Evolutionary conservation across 2,329 filamentous ascomycete genomes (phyloP).

Genomic region (Aureobasidium sp.): DNA sequence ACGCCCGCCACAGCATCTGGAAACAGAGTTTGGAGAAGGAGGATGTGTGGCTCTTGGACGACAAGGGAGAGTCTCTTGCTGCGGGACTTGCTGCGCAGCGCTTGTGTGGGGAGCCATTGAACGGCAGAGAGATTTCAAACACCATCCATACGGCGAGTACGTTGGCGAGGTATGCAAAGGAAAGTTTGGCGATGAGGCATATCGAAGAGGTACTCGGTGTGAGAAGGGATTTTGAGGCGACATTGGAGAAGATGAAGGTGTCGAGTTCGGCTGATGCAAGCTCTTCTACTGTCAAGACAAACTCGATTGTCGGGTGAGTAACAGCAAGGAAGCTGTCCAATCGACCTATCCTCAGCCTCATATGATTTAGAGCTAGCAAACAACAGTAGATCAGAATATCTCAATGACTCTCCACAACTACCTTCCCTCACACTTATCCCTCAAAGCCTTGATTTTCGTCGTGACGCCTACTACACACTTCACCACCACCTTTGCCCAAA

Average conservation of each 20-base stretch:
- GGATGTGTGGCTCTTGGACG: neutral
- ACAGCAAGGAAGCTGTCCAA: no score
- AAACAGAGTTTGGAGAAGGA: neutral
- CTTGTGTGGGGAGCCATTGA: neutral
- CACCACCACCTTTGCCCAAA: no score
- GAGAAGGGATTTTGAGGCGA: neutral
- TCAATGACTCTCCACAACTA: no score
- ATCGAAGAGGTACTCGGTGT: conserved; percentile 11
- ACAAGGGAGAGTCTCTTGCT: neutral
- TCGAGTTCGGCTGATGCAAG: neutral
- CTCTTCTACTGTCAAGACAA: neutral
- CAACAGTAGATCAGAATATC: no score
- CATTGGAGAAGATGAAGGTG: neutral
- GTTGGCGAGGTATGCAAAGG: neutral
- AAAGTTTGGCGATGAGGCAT: neutral
- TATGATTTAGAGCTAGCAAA: no score
- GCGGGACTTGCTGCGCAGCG: neutral
- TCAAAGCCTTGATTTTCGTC: no score
- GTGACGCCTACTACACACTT: no score
- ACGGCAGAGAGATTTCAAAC: neutral
- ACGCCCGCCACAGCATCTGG: neutral
- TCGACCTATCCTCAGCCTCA: no score
- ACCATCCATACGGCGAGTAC: conserved; percentile 1
- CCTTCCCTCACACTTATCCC: no score
- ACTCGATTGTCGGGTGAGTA: no score